Evolutionary conservation across 495 filamentous ascomycete species (phyloP).

Genomic region (Neurospora hispaniola): DNA sequence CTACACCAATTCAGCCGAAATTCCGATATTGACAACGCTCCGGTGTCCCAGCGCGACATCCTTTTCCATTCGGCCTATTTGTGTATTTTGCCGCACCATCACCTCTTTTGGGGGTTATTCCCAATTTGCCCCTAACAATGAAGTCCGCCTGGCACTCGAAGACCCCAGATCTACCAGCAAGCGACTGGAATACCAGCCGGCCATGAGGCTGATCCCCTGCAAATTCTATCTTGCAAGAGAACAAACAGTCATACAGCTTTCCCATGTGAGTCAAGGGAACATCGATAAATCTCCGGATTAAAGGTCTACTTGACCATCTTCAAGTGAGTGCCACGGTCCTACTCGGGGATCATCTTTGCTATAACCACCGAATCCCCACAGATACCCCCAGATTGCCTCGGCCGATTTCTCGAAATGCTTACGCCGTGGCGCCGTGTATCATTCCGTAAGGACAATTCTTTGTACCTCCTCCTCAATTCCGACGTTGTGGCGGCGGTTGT

Average conservation of each 20-base stretch:
- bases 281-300: background rate
- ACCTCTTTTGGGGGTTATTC: conserved; percentile 10
- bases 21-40: background rate
- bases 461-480: background rate
- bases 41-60: background rate
- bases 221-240: background rate
- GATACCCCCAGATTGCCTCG: background rate
- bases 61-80: conserved; percentile 3
- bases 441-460: background rate
- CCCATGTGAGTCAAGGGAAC: background rate
- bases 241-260: background rate
- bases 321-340: background rate
- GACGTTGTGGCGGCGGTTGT: background rate
- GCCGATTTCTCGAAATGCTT: background rate
- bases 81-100: conserved; percentile 17
- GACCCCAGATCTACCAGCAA: conserved; percentile 23
- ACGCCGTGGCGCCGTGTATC: background rate
- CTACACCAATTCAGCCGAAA: background rate
- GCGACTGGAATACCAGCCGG: conserved; percentile 12
- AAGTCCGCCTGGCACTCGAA: background rate
- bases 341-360: background rate
- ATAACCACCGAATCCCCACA: background rate
- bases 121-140: conserved; percentile 1
- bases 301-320: background rate
- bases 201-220: conserved; percentile 15